Evolutionary conservation across 306 rosid species (phyloP), one percentile per base, ranked within the genome.

Genomic region (Lagenaria siceraria): DNA sequence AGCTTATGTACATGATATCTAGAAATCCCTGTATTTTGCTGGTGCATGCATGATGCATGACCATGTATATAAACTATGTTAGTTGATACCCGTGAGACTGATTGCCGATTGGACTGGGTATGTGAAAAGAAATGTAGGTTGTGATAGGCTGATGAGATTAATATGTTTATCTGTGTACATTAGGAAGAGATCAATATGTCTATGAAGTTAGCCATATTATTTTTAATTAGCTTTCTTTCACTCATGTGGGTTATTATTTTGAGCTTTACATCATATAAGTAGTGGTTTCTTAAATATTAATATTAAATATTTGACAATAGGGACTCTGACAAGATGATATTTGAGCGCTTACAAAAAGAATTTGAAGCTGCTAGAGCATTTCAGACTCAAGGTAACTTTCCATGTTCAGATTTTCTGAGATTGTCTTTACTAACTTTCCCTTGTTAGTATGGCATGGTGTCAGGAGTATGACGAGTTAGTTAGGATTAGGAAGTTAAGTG

Each of bases 271-370:
- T 29, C 17, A 19, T 52, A 55, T 43, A 40, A 42, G 27, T 12
- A 13, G 13, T 53, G 35, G 19, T 56, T 56, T 77, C 24, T 31
- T 43, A 29, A 48, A 60, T 9, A 48, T 61, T 27, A 61, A 22
- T 62, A 69, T 18, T 58, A 46, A 60, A 53, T 70, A n/a, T 35
- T 75, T 75, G 1, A 49, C 74, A 58, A 80, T 68, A 92, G 99
- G 88, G 99, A 95, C 87, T 88, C 98, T 38, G 97, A 95, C 88
- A 95, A 92, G 87, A 86, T 82, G 82, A 81, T 89, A 78, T 84
- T 84, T 78, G 96, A 92, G 82, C 92, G 89, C 75, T 88, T 95
- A 66, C 91, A 84, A 74, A 95, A 83, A 81, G 99, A 95, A 78
- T 90, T 95, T 83, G 98, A 90, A 78, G 88, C 84, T 85, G 97